phyloP scores from a whole-genome alignment of 192 early-diverging fungal species.

The Coemansia sp. region DNA sequence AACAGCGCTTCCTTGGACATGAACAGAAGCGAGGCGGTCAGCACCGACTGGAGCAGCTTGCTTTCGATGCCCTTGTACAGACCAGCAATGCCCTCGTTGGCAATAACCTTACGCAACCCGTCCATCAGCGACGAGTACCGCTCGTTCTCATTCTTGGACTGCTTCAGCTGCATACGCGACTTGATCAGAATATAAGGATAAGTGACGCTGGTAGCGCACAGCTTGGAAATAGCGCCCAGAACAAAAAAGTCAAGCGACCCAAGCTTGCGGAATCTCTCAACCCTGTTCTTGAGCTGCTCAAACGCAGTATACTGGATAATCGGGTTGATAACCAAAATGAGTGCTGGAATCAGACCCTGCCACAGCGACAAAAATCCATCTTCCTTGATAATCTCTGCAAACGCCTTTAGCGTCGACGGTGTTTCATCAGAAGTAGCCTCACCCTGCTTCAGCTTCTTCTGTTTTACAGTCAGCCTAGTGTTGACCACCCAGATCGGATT shows the following conservation, averaged over 20 bases:
- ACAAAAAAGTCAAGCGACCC: slow-evolving; percentile 91
- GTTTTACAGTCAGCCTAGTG: slow-evolving; percentile 85
- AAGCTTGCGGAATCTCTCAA: slow-evolving; percentile 66
- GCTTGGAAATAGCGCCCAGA: slow-evolving; percentile 93
- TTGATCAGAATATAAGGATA: slow-evolving; percentile 99
- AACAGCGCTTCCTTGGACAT: slow-evolving; percentile 86
- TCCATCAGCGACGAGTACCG: slow-evolving; percentile 83
- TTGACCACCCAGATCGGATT: slow-evolving; percentile 99
- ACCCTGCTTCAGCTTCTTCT: slow-evolving; percentile 59
- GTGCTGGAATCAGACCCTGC: slow-evolving; percentile 89
- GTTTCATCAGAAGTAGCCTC: slow-evolving; percentile 29
- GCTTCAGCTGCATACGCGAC: slow-evolving; percentile 96
- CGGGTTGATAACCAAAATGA: slow-evolving; percentile 98
- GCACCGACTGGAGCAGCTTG: slow-evolving; percentile 94
- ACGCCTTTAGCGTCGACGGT: slow-evolving; percentile 57
- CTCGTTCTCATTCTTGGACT: slow-evolving; percentile 72
- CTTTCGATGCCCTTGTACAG: slow-evolving; percentile 90
- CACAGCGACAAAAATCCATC: slow-evolving; percentile 88
- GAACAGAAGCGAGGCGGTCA: slow-evolving; percentile 96
- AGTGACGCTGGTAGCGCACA: slow-evolving; percentile 91
- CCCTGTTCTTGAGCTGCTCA: slow-evolving; percentile 83
- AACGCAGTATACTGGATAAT: slow-evolving; percentile 99
- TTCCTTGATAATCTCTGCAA: slow-evolving; percentile 81
- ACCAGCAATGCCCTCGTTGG: slow-evolving; percentile 83
- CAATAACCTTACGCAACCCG: slow-evolving; percentile 90